Evolutionary conservation across 2,329 filamentous ascomycete genomes (phyloP).

Genomic region (Trichoderma sp.): DNA sequence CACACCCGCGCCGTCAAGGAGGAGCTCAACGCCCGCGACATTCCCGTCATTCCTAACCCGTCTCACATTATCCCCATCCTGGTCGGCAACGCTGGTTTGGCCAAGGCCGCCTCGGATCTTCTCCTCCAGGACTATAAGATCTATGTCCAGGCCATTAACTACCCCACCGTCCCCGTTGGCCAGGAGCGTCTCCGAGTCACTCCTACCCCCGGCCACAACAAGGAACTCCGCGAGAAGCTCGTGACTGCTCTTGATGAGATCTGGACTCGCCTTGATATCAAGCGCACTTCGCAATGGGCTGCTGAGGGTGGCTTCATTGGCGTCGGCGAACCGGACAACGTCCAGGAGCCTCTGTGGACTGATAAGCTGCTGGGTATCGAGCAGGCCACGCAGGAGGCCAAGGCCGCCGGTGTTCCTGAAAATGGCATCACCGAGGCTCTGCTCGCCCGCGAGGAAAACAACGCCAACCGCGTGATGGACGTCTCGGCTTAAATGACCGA

Average conservation of each 20-base stretch:
- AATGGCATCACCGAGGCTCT: conserved; percentile 56
- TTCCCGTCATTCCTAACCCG: conserved; percentile 96
- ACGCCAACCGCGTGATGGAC: conserved; percentile 31
- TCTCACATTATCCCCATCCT: conserved; percentile 94
- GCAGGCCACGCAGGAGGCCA: conserved; percentile 62
- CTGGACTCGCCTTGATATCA: conserved; percentile 84
- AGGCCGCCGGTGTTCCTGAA: conserved; percentile 40
- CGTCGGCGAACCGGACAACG: conserved; percentile 70
- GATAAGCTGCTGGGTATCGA: conserved; percentile 80
- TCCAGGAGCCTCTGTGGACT: conserved; percentile 80
- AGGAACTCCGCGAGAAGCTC: conserved; percentile 81
- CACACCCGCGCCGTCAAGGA: conserved; percentile 95
- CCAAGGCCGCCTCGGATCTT: conserved; percentile 88
- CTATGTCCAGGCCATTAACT: conserved; percentile 99
- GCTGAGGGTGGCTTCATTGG: conserved; percentile 90
- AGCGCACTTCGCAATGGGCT: conserved; percentile 90
- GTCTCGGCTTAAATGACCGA: conserved; percentile 29
- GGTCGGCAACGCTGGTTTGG: conserved; percentile 89
- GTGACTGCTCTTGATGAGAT: conserved; percentile 81
- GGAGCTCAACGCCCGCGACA: conserved; percentile 72
- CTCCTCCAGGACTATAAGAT: conserved; percentile 87
- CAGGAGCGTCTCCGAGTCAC: conserved; percentile 96
- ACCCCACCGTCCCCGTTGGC: conserved; percentile 95
- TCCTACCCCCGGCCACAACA: conserved; percentile 87
- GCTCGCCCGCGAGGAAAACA: conserved; percentile 53